A percentile compares a stretch with the other conserved stretches of the same genome.
phyloP scores from a whole-genome alignment of 306 rosid genomes.

The Vigna mungo region DNA sequence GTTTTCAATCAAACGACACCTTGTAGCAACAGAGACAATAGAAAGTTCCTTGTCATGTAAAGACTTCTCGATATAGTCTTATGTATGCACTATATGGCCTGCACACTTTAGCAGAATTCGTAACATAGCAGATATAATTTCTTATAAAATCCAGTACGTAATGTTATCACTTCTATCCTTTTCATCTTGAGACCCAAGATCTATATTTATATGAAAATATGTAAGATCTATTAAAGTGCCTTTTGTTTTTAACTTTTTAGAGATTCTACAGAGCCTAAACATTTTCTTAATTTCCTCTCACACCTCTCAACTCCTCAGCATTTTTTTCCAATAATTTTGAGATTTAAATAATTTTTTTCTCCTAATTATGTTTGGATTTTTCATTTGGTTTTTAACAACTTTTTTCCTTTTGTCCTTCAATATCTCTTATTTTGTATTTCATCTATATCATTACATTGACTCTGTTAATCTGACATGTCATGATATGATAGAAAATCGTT shows the following conservation, averaged over 20 bases:
- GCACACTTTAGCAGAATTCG: slow-evolving; percentile 30
- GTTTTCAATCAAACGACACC: slow-evolving; percentile 41
- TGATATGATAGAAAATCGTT: too few species aligned
- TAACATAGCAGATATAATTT: slow-evolving; percentile 23
- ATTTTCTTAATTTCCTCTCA: slow-evolving; percentile 32
- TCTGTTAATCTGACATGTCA: too few species aligned
- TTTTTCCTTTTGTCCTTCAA: too few species aligned
- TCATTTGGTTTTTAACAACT: too few species aligned
- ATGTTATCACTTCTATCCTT: neutral
- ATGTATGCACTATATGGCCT: neutral
- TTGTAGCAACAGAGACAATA: slow-evolving; percentile 16
- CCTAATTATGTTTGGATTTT: too few species aligned
- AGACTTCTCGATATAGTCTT: slow-evolving; percentile 3
- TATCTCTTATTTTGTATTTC: too few species aligned
- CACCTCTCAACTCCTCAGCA: slow-evolving; percentile 18
- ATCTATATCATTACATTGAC: too few species aligned
- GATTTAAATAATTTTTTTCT: neutral
- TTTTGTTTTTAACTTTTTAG: neutral
- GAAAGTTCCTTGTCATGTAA: slow-evolving; percentile 22
- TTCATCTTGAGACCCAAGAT: slow-evolving; percentile 5
- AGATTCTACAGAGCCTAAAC: slow-evolving; percentile 16
- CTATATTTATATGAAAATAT: slow-evolving; percentile 30
- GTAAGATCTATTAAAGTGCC: neutral
- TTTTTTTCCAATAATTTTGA: neutral
- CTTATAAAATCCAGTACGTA: slow-evolving; percentile 7